Percentiles rank a stretch among this genome's conserved stretches.
phyloP scores from a whole-genome alignment of 129 eudicot species.

The Centella asiatica region DNA sequence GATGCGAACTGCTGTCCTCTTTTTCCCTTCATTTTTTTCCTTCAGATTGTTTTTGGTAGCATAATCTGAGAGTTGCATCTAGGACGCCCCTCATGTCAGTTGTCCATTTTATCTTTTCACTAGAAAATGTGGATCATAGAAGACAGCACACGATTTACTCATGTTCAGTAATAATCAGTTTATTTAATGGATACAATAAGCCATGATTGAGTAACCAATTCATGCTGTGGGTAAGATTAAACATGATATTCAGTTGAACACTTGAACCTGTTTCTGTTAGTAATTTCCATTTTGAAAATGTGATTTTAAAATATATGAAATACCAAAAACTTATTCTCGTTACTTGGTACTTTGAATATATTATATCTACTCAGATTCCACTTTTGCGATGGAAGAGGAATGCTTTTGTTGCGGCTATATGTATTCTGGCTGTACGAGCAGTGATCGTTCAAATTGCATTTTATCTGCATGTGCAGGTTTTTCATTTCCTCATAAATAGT shows the following conservation, averaged over 20 bases:
- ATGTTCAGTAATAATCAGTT: no score
- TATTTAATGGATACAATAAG: no score
- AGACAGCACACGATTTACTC: no score
- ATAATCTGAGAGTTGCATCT: no score
- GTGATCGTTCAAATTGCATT: slow-evolving; percentile 94
- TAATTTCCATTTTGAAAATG: neutral
- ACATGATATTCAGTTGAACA: neutral
- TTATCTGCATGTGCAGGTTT: slow-evolving; percentile 86
- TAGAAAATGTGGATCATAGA: no score
- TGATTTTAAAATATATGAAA: neutral
- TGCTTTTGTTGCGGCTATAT: slow-evolving; percentile 92
- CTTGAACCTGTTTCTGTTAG: no score
- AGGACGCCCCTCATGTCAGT: neutral
- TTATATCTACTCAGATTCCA: slow-evolving; percentile 45
- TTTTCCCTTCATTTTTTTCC: no score
- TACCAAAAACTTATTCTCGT: neutral
- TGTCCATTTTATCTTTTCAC: neutral
- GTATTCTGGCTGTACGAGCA: slow-evolving; percentile 94
- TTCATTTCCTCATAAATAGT: neutral
- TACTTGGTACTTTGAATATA: neutral
- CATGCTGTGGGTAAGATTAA: neutral
- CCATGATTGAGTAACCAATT: no score
- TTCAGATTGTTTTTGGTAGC: no score
- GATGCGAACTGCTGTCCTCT: neutral
- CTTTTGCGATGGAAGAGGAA: slow-evolving; percentile 91